A percentile compares a stretch with the other conserved stretches of the same genome.
phyloP scores from a whole-genome alignment of 768 basidiomycete species.

The Lyophyllum shimeji region DNA sequence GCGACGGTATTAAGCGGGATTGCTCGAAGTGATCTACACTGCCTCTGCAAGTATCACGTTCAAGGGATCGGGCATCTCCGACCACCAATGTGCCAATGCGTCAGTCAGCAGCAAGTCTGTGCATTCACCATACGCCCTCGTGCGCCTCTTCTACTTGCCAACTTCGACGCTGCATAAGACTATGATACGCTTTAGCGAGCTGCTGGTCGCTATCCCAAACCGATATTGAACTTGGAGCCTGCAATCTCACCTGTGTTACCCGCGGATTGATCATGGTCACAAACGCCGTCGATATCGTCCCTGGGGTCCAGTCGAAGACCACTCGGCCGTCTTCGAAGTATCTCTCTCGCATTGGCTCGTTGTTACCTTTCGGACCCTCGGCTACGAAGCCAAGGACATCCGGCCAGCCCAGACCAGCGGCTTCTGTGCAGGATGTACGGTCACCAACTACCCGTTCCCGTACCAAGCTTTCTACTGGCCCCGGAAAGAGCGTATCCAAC shows the following conservation, averaged over 20 bases:
- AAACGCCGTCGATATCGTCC: background rate
- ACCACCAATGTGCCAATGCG: background rate
- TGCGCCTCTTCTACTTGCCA: background rate
- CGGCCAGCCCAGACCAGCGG: background rate
- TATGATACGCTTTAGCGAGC: conserved; percentile 11
- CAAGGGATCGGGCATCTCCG: conserved; percentile 16
- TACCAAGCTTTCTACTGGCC: background rate
- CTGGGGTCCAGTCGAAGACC: background rate
- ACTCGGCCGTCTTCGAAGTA: conserved; percentile 2
- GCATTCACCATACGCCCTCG: conserved; percentile 1
- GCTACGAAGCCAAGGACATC: background rate
- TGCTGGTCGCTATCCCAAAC: background rate
- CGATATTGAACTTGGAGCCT: background rate
- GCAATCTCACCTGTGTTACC: background rate
- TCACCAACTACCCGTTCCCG: background rate
- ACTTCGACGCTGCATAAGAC: background rate
- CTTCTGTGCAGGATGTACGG: background rate
- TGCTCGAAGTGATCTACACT: background rate
- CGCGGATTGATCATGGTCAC: background rate
- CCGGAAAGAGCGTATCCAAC: conserved; percentile 3
- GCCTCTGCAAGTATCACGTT: conserved; percentile 1
- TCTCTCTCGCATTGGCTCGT: background rate
- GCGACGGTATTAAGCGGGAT: background rate
- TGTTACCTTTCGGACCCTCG: conserved; percentile 5
- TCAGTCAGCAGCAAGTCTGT: background rate